Evolutionary conservation across 129 eudicot species (phyloP), one percentile per base, ranked within the genome.

Genomic region (Artemisia tridentata): DNA sequence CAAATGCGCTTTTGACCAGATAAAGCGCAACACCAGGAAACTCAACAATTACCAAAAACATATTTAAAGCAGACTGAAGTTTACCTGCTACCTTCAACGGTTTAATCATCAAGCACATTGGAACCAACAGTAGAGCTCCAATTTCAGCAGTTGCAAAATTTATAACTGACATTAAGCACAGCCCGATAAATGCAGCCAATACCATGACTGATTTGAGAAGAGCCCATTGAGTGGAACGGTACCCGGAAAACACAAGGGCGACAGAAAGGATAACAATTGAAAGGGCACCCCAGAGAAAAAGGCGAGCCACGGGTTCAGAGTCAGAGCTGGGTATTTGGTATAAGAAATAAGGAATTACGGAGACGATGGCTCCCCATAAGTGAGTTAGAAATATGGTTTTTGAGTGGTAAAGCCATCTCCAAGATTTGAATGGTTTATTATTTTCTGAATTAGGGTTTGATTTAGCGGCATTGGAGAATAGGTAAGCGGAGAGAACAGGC

Each of bases 61-160:
- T 9, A 68, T 81, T 90, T 25, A 81, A 72, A 23, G 69, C 79
- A 10, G 82, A 74, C 4, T 57, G 72, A 13, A 23, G 71, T 43
- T 79, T 85, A 54, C 79, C 17, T 56, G 78, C 78, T 20, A 63
- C 76, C 71, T 79, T 82, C 80, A 83, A 75, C 13, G 99, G 99
- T 45, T 62, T 67, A 43, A 78, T 85, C 77, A 84, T 61, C 80
- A 95, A 88, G 68, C 96, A 90, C 91, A 95, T 68, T 11, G 96
- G 99, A 11, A 95, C 99, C 51, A 88, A 66, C 64, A 95, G 15
- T 55, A 95, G 60, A 34, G 99, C 97, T 55, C 97, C 99, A 4
- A 95, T 85, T 80, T 95, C 96, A 49, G 99, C 99, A 2, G 99
- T 86, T 55, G 99, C 99, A 74, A 85, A 95, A 78, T 95, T 95